Evolutionary conservation across 2,329 filamentous ascomycete genomes (phyloP).

Genomic region (Sclerotinia minor): DNA sequence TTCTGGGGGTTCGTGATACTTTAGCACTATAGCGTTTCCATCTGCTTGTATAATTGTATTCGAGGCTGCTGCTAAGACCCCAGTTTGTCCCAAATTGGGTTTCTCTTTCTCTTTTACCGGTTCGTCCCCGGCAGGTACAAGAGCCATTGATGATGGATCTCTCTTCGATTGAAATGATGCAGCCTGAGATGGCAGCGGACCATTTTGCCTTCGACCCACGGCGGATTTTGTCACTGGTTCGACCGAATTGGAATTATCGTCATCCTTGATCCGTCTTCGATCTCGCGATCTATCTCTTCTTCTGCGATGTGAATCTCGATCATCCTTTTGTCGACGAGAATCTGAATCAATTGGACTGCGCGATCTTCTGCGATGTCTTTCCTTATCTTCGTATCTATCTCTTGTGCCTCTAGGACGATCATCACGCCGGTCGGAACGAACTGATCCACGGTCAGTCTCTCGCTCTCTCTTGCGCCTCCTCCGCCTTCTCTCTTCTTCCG

Average conservation of each 20-base stretch:
- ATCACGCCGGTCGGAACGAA: conserved; percentile 21
- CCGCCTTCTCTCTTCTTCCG: conserved; percentile 37
- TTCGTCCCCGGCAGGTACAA: conserved; percentile 42
- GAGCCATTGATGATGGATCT: conserved; percentile 41
- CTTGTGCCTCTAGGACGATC: conserved; percentile 22
- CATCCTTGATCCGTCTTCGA: conserved; percentile 31
- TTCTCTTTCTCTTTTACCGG: conserved; percentile 72
- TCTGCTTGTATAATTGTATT: conserved; percentile 72
- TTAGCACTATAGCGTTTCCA: conserved; percentile 76
- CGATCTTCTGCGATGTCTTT: conserved; percentile 37
- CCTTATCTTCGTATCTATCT: conserved; percentile 32
- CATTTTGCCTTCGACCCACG: conserved; percentile 40
- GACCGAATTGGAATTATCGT: conserved; percentile 13
- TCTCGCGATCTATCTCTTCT: conserved; percentile 36
- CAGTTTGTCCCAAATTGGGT: conserved; percentile 80
- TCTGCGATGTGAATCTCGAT: conserved; percentile 34
- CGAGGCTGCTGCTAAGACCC: conserved; percentile 81
- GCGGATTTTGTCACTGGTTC: conserved; percentile 1
- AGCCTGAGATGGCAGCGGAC: conserved; percentile 60
- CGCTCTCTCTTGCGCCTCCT: conserved; percentile 34
- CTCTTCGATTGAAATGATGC: conserved; percentile 59
- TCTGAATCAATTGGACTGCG: conserved; percentile 34
- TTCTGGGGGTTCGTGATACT: conserved; percentile 95
- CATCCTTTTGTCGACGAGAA: conserved; percentile 32
- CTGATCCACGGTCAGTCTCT: conserved; percentile 25